Evolutionary conservation across 495 filamentous ascomycete species (phyloP), one percentile per base, ranked within the genome.

Genomic region (Aspergillus indologenus): DNA sequence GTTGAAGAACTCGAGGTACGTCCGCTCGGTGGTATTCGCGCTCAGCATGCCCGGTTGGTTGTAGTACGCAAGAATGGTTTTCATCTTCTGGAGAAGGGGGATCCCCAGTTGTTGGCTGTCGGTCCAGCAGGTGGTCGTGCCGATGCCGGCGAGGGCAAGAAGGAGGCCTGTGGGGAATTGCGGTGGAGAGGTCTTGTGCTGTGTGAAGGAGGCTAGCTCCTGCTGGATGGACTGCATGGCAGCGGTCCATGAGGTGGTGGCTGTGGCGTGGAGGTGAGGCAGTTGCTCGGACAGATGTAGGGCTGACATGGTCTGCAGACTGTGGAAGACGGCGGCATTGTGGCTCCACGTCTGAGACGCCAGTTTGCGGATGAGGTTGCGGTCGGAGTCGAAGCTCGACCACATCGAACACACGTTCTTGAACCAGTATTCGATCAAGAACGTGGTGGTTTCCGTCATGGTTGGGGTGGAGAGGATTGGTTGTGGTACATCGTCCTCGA

Each of bases 391-490:
- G 23, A 26, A 50, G 47, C 47, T 18, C 11, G 47, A 50, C 47
- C 47, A 50, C 12, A 50, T 50, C 5, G 19, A 29, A n/a, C 47
- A 50, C 12, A 50, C n/a, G 15, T 50, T 50, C 8, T 50, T 50
- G 47, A 50, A 50, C 47, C 47, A 50, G 47, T 50, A 50, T 19
- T 50, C 47, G 22, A 50, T 50, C 12, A 50, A 22, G 15, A 50
- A 50, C 0, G 47, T 50, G 6, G 47, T 14, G 22, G 26, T 23
- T 15, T 50, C 47, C 12, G 4, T 50, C 14, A 50, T 40, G 34
- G 34, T 15, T 15, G 34, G 34, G 12, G 5, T 40, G 34, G 34
- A 11, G 34, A 40, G 34, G 34, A 40, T 8, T 2, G 5, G 23
- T n/a, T 2, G 22, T 17, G 47, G 22, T 17, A 22, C 17, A 5